Conservation (phyloP, 768 basidiomycete genomes). For the Calocera viscosa region DNA sequence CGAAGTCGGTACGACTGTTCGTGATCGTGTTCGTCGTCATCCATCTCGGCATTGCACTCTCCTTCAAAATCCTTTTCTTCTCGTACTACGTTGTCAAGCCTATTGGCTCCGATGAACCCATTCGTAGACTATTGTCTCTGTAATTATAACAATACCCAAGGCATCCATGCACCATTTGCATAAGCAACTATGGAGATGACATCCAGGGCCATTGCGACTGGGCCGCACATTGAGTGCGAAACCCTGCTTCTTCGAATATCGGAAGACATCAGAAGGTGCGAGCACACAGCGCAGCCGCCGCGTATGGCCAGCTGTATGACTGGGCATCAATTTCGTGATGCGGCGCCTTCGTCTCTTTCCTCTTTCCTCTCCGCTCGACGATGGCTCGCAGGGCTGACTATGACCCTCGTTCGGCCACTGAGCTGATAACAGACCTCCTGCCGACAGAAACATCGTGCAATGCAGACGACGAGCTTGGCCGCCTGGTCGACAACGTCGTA, state of each 20-base stretch:
- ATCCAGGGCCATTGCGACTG: too few relatives aligned
- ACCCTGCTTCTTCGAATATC: not conserved
- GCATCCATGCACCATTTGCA: too few relatives aligned
- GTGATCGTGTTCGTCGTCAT: conserved; percentile 62
- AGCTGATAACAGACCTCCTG: not conserved
- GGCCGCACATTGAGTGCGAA: too few relatives aligned
- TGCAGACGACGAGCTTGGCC: not conserved
- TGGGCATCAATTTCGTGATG: not conserved
- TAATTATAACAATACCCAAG: not conserved
- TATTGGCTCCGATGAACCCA: conserved; percentile 23
- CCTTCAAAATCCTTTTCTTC: conserved; percentile 73
- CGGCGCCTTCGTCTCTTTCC: not conserved
- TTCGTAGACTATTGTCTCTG: not conserved
- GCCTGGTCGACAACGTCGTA: not conserved
- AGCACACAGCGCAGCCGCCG: not conserved
- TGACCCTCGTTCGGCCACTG: not conserved
- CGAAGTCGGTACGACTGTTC: conserved; percentile 71
- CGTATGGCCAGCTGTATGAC: not conserved
- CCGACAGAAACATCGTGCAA: not conserved
- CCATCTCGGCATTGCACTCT: conserved; percentile 68
- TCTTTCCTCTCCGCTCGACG: not conserved
- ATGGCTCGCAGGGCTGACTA: not conserved
- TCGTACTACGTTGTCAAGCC: conserved; percentile 39
- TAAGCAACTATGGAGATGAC: too few relatives aligned
- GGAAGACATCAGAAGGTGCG: not conserved